A percentile compares a stretch with the other conserved stretches of the same genome.
Conservation (phyloP, 768 basidiomycete genomes). For the Suillus luteus region DNA sequence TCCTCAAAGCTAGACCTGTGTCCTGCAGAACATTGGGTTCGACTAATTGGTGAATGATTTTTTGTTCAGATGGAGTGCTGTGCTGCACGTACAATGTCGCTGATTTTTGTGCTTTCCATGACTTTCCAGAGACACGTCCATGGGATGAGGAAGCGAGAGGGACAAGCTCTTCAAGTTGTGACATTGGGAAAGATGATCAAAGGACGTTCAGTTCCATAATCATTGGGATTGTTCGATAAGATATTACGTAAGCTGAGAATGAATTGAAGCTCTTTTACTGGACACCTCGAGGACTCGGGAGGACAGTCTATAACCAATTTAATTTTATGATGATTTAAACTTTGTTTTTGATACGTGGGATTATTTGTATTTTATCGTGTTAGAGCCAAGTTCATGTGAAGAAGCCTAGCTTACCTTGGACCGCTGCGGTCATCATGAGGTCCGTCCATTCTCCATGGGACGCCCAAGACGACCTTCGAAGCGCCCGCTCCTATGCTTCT, state of each 20-base stretch:
- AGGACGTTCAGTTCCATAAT: background rate
- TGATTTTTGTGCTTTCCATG: constrained; percentile 58
- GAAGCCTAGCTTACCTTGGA: constrained; percentile 14
- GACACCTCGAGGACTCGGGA: too few species aligned
- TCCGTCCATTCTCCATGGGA: constrained; percentile 40
- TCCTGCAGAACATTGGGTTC: constrained; percentile 65
- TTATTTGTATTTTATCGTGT: background rate
- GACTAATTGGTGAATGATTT: constrained; percentile 33
- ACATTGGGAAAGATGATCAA: background rate
- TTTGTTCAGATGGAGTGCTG: constrained; percentile 6
- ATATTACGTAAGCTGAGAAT: background rate
- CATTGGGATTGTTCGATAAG: background rate
- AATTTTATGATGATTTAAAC: background rate
- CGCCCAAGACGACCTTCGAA: constrained; percentile 50
- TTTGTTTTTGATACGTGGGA: constrained; percentile 2
- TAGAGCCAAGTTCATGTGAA: background rate
- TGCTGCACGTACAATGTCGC: constrained; percentile 48
- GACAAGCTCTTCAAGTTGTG: constrained; percentile 16
- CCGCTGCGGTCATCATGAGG: constrained; percentile 41
- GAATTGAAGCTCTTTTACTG: background rate
- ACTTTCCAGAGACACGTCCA: constrained; percentile 70
- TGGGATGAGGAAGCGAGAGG: constrained; percentile 57
- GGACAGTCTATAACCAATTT: background rate
- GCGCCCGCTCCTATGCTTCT: constrained; percentile 46
- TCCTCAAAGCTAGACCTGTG: constrained; percentile 72